Evolutionary conservation across 1,284 basidiomycete species (phyloP), one percentile per base, ranked within the genome.

Genomic region (Sanghuangporus baumii): DNA sequence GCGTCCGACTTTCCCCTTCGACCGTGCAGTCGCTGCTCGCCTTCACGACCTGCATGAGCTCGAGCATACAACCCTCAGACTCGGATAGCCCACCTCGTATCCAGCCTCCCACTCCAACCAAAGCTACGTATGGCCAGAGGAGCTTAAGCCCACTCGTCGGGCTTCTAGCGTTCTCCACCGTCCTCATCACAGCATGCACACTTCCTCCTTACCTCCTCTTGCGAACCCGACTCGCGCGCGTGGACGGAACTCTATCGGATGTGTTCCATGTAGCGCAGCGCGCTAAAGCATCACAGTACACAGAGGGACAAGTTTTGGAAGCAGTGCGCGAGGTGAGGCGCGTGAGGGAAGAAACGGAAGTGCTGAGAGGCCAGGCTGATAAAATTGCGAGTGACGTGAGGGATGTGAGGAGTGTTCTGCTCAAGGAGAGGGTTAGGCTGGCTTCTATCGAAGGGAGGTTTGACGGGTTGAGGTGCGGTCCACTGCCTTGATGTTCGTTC

Each of bases 191-290:
- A n/a, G 46, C 55, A 12, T 47, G 54, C 14, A 47, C 50, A 6
- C 52, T 63, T 8, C 57, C 62, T 2, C 57, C 62, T 23, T 63
- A 55, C 52, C 34, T 63, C 14, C n/a, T 40, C 7, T 34, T 63
- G 9, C 62, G 62, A n/a, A 43, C 57, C 20, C 62, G 54, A 11
- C 50, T 63, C 18, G 52, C 38, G 34, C 62, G 57, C 12, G 11
- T 59, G 5, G 58, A 59, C 2, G 43, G 9, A 3, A 3, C 26
- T 31, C 26, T 31, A 31, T 31, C 26, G 0, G 40, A 41, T 41
- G n/a, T 54, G 12, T 11, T 52, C 16, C 47, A 23, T 23, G 23
- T 31, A 12, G 8, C 16, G 9, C 48, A 31, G 20, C 36, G 41
- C 11, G 31, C 55, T n/a, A 47, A 4, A 9, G 12, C 37, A 31